phyloP scores from a whole-genome alignment of 1,284 basidiomycete genomes.

The Inonotus obliquus region DNA sequence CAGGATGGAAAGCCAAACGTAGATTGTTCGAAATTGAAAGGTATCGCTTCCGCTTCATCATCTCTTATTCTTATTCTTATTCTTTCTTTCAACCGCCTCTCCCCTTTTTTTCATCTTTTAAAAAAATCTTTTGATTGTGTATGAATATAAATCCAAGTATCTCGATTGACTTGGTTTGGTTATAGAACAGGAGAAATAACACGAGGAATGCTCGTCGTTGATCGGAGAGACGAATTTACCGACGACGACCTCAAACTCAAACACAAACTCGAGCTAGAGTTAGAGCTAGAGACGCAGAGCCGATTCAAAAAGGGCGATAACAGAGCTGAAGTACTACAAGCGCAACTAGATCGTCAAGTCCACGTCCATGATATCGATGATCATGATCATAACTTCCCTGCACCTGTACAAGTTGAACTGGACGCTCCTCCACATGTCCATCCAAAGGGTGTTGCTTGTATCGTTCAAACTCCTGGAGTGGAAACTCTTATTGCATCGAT shows the following conservation, averaged over 20 bases:
- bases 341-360: conserved; percentile 39
- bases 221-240: conserved; percentile 50
- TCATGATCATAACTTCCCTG: conserved; percentile 35
- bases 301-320: conserved; percentile 55
- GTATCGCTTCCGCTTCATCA: conserved; percentile 31
- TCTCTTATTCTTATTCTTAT: too few species aligned
- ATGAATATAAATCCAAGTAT: too few species aligned
- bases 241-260: conserved; percentile 31
- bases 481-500: conserved; percentile 43
- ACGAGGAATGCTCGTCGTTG: conserved; percentile 72
- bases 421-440: conserved; percentile 22
- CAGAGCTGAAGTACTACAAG: conserved; percentile 58
- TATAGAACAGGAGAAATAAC: conserved; percentile 49
- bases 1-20: conserved; percentile 49
- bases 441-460: conserved; percentile 43
- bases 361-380: too few species aligned
- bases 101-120: too few species aligned
- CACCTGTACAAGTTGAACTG: conserved; percentile 48
- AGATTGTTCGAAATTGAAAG: conserved; percentile 66
- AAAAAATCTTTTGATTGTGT: too few species aligned
- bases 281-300: background rate
- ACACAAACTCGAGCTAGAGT: background rate
- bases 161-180: too few species aligned
- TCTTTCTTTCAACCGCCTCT: too few species aligned
- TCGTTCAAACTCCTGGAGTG: conserved; percentile 55